phyloP scores from a whole-genome alignment of 805 yeast genomes.

The Ogataea haglerorum region DNA sequence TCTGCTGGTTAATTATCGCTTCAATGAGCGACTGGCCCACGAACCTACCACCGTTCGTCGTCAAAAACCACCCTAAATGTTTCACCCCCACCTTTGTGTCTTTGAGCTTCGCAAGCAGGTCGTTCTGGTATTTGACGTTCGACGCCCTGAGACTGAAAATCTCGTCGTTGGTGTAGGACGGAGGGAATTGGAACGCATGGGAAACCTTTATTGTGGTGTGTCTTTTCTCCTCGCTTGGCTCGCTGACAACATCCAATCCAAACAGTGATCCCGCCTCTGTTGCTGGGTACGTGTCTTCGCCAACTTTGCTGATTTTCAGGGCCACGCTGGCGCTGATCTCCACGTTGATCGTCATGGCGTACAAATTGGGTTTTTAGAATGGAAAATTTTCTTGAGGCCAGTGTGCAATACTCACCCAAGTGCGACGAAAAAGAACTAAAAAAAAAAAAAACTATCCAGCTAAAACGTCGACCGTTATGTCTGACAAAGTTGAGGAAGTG shows the following conservation, averaged over 20 bases:
- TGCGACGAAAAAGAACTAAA: neutral
- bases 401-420: conserved; percentile 6
- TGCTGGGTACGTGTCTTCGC: conserved; percentile 59
- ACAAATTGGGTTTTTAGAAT: neutral
- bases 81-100: conserved; percentile 64
- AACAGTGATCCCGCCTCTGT: conserved; percentile 67
- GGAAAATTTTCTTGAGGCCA: conserved; percentile 5
- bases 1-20: conserved; percentile 61
- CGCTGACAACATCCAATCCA: conserved; percentile 60
- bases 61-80: conserved; percentile 79
- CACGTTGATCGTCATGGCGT: conserved; percentile 27
- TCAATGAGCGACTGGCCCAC: conserved; percentile 66
- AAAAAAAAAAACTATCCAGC: neutral
- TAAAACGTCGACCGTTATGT: conserved; percentile 18
- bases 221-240: conserved; percentile 19
- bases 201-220: conserved; percentile 43
- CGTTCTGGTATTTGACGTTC: conserved; percentile 66
- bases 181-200: conserved; percentile 67
- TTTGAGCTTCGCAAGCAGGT: conserved; percentile 58
- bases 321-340: conserved; percentile 52
- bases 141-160: conserved; percentile 49
- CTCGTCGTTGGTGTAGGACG: conserved; percentile 43
- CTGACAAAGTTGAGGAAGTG: conserved; percentile 52
- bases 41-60: conserved; percentile 66
- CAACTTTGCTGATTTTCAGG: conserved; percentile 61